Conservation (phyloP, 805 yeast genomes). For the Kodamaea jinghongensis region DNA sequence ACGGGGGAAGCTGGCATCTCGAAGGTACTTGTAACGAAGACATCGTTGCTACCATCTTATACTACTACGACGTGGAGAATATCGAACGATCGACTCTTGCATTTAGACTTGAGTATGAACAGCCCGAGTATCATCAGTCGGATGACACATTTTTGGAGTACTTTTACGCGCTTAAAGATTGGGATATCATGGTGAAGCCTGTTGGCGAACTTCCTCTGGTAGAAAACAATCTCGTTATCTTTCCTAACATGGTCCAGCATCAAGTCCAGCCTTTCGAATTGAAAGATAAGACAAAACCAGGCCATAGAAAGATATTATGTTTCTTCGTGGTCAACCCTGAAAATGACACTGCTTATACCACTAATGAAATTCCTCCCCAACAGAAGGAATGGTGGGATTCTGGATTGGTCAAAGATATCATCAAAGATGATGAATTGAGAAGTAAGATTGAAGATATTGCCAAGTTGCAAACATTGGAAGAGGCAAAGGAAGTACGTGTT, state of each 20-base stretch:
- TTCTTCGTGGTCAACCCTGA: constrained; percentile 39
- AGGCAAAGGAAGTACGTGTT: constrained; percentile 26
- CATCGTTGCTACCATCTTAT: constrained; percentile 40
- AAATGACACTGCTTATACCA: constrained; percentile 24
- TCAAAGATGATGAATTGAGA: constrained; percentile 9
- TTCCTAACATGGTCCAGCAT: constrained; percentile 40
- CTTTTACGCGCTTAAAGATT: constrained; percentile 32
- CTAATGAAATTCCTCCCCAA: constrained; percentile 38
- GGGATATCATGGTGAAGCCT: constrained; percentile 18
- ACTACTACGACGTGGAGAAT: constrained; percentile 40
- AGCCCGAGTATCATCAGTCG: constrained; percentile 34
- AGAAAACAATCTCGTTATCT: constrained; percentile 30
- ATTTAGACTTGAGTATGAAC: constrained; percentile 28
- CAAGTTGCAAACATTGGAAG: constrained; percentile 18
- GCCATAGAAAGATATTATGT: constrained; percentile 39
- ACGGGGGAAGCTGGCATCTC: constrained; percentile 45
- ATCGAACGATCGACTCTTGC: constrained; percentile 31
- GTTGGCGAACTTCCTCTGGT: constrained; percentile 27
- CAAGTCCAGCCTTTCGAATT: constrained; percentile 39
- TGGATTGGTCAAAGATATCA: constrained; percentile 8
- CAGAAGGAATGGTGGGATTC: constrained; percentile 33
- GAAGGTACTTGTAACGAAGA: constrained; percentile 43
- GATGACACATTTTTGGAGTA: constrained; percentile 24
- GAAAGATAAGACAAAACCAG: constrained; percentile 32
- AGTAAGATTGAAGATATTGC: constrained; percentile 4